A percentile compares a stretch with the other conserved stretches of the same genome.
phyloP scores from a whole-genome alignment of 2,329 filamentous ascomycete genomes.

The Colletotrichum somersetense region DNA sequence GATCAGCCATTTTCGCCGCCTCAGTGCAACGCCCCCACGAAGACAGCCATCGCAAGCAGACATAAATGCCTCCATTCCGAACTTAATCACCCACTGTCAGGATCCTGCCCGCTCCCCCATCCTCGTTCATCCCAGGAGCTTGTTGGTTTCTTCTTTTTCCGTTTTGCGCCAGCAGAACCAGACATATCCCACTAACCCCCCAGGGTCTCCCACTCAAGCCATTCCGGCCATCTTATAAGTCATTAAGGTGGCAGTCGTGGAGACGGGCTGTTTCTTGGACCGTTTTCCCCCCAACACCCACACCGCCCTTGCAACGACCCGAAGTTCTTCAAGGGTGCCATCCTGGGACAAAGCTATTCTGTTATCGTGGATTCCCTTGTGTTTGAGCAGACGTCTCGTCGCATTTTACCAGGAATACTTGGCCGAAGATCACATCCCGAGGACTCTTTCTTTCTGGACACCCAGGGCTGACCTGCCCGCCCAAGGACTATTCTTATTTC shows the following conservation, averaged over 20 bases:
- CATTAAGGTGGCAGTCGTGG: constrained; percentile 41
- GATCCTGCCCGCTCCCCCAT: constrained; percentile 39
- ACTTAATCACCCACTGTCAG: constrained; percentile 38
- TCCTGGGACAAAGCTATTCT: constrained; percentile 42
- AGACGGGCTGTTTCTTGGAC: constrained; percentile 43
- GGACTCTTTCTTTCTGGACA: constrained; percentile 40
- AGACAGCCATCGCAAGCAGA: constrained; percentile 40
- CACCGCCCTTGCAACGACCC: constrained; percentile 43
- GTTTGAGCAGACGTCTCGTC: constrained; percentile 41
- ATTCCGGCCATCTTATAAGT: constrained; percentile 38
- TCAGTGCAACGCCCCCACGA: constrained; percentile 36
- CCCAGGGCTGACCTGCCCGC: constrained; percentile 41
- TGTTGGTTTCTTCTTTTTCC: constrained; percentile 41
- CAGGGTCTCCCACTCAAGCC: constrained; percentile 39
- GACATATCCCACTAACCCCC: constrained; percentile 42
- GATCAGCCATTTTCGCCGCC: constrained; percentile 41
- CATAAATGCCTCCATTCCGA: constrained; percentile 45
- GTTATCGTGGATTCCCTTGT: constrained; percentile 44
- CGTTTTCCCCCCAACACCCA: constrained; percentile 37
- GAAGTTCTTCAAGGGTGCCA: constrained; percentile 39
- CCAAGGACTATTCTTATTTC: constrained; percentile 43
- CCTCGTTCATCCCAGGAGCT: constrained; percentile 41
- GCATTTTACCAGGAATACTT: constrained; percentile 42
- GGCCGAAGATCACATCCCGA: constrained; percentile 39
- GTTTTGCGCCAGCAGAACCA: constrained; percentile 43